These are phyloP conservation scores for Exophiala sideris DNA, from an alignment of 2,329 filamentous ascomycete species.

Conservation along the genomic window DNA sequence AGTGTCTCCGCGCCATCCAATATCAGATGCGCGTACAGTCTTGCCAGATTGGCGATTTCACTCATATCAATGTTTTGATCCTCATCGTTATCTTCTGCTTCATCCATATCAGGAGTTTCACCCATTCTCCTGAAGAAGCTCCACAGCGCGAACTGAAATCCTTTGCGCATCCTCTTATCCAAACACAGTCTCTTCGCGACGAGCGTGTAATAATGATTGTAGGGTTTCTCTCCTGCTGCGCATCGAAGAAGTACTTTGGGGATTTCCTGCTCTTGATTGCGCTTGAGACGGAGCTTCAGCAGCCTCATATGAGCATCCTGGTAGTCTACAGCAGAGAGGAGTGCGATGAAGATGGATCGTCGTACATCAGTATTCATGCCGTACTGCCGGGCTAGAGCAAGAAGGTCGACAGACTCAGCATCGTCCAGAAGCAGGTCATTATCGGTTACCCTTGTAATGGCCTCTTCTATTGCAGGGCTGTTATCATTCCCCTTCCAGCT, in stretches of 20 bases:
- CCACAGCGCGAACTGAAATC: conserved; percentile 85
- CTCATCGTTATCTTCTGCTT: conserved; percentile 53
- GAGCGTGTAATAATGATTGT: conserved; percentile 91
- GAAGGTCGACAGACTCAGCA: conserved; percentile 58
- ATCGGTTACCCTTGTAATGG: conserved; percentile 5
- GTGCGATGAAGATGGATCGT: conserved; percentile 85
- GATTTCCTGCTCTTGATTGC: conserved; percentile 80
- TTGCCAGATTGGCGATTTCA: conserved; percentile 65
- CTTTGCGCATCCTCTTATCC: conserved; percentile 72
- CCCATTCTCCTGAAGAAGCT: conserved; percentile 80
- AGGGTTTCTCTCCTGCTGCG: conserved; percentile 73
- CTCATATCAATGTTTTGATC: conserved; percentile 50
- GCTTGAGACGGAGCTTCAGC: conserved; percentile 78
- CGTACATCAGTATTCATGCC: conserved; percentile 84
- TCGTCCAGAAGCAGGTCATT: conserved; percentile 31
- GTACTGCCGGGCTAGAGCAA: conserved; percentile 71
- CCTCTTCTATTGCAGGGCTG: conserved; percentile 27
- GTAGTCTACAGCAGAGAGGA: conserved; percentile 80
- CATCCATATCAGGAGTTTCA: conserved; percentile 69
- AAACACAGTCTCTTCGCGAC: conserved; percentile 74
- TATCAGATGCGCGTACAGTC: conserved; percentile 63
- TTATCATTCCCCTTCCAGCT: conserved; percentile 63
- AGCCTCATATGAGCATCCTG: conserved; percentile 79
- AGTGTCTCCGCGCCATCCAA: conserved; percentile 58
- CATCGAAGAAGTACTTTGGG: conserved; percentile 85